These are phyloP conservation scores for Tricholoma sp. DNA, from an alignment of 768 basidiomycete species.

Conservation along the genomic window DNA sequence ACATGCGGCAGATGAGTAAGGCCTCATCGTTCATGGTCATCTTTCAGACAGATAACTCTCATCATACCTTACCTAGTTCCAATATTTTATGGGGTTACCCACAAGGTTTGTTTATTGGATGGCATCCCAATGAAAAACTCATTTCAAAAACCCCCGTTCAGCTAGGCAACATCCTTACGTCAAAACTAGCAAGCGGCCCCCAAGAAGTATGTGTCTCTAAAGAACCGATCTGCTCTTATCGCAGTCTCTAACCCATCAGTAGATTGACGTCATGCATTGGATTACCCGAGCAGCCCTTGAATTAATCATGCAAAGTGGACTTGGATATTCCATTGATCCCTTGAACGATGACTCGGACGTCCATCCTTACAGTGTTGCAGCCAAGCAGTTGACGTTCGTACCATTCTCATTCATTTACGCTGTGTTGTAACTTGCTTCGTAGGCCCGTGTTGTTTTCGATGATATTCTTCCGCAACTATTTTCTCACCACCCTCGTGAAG, in stretches of 20 bases:
- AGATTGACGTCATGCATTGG: conserved; percentile 26
- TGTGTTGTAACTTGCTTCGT: neutral
- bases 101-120: conserved; percentile 5
- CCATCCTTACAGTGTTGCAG: conserved; percentile 23
- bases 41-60: too few relatives aligned
- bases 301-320: conserved; percentile 24
- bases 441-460: conserved; percentile 7
- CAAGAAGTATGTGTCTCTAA: conserved; percentile 6
- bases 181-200: conserved; percentile 6
- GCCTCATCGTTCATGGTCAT: neutral
- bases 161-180: conserved; percentile 3
- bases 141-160: neutral
- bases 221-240: neutral
- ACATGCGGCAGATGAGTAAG: conserved; percentile 25
- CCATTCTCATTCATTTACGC: neutral
- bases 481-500: conserved; percentile 11
- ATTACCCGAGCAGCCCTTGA: conserved; percentile 24
- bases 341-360: conserved; percentile 18
- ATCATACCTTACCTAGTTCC: conserved; percentile 6
- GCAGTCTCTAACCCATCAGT: neutral
- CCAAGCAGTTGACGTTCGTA: conserved; percentile 12
- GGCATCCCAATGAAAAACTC: too few relatives aligned
- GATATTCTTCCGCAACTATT: conserved; percentile 6
- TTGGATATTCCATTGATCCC: conserved; percentile 27
- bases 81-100: conserved; percentile 13